phyloP scores from a whole-genome alignment of 2,329 filamentous ascomycete genomes.

The Neopestalotiopsis rosae region DNA sequence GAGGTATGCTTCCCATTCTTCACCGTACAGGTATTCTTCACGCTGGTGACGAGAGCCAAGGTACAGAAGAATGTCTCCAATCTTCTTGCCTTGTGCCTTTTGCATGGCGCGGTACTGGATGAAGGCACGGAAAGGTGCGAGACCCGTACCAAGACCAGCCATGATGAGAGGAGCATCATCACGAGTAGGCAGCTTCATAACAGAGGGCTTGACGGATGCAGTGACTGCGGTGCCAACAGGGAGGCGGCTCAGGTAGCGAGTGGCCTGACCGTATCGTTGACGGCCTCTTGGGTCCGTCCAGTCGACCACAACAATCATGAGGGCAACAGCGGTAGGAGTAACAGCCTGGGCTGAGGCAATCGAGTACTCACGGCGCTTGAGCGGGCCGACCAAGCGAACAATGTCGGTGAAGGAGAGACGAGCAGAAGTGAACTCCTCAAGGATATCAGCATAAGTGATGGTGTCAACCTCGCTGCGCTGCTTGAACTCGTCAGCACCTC shows the following conservation, averaged over 20 bases:
- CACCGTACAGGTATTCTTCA: constrained; percentile 98
- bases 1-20: constrained; percentile 98
- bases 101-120: constrained; percentile 98
- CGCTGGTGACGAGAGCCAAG: constrained; percentile 97
- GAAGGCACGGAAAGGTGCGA: constrained; percentile 98
- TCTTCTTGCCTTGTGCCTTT: constrained; percentile 94
- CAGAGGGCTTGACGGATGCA: constrained; percentile 94
- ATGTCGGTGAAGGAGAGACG: constrained; percentile 89
- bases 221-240: constrained; percentile 79
- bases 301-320: constrained; percentile 97
- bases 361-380: constrained; percentile 98
- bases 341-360: constrained; percentile 97
- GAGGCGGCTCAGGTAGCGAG: constrained; percentile 83
- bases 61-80: constrained; percentile 91
- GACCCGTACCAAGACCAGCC: constrained; percentile 96
- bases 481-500: constrained; percentile 92
- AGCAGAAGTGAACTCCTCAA: constrained; percentile 88
- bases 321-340: constrained; percentile 83
- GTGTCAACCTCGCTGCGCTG: constrained; percentile 88
- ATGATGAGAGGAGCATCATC: constrained; percentile 96
- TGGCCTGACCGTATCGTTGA: constrained; percentile 90
- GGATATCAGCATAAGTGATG: constrained; percentile 86
- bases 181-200: constrained; percentile 95
- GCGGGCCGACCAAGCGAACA: constrained; percentile 81
- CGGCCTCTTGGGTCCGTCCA: constrained; percentile 91